These are phyloP conservation scores for Xerocomus brunneocitrinus DNA, from an alignment of 768 basidiomycete genomes.

Conservation along the genomic window DNA sequence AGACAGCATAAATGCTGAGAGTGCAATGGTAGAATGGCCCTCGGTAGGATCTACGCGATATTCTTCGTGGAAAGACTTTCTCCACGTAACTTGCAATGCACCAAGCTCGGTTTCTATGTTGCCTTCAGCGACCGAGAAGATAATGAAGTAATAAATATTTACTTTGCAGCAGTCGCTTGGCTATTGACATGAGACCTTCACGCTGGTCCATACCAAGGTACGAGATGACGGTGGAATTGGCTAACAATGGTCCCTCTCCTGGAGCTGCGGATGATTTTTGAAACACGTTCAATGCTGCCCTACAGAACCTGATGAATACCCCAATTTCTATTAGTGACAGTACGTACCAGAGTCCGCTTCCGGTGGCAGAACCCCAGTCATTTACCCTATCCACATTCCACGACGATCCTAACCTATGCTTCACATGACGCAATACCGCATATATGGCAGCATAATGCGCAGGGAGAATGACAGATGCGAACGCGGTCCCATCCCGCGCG, in stretches of 20 bases:
- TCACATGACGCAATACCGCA: conserved; percentile 67
- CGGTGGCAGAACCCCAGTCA: conserved; percentile 83
- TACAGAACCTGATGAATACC: conserved; percentile 27
- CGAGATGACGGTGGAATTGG: conserved; percentile 48
- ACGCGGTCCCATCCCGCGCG: conserved; percentile 75
- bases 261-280: conserved; percentile 34
- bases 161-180: conserved; percentile 60
- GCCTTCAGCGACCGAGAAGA: conserved; percentile 10
- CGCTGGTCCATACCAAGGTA: conserved; percentile 80
- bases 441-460: conserved; percentile 79
- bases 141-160: conserved; percentile 12
- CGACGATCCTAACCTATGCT: conserved; percentile 55
- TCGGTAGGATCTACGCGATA: conserved; percentile 38
- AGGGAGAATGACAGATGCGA: conserved; percentile 81
- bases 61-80: conserved; percentile 51
- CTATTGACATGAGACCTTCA: conserved; percentile 63
- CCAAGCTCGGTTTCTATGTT: conserved; percentile 46
- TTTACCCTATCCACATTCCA: conserved; percentile 60
- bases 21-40: conserved; percentile 54
- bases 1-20: conserved; percentile 87
- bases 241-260: conserved; percentile 34
- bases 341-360: conserved; percentile 76
- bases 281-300: conserved; percentile 68
- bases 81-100: conserved; percentile 46
- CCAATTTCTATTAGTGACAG: not conserved